These are phyloP conservation scores for Hypomyces perniciosus DNA, from an alignment of 2,329 filamentous ascomycete genomes.

Conservation along the genomic window DNA sequence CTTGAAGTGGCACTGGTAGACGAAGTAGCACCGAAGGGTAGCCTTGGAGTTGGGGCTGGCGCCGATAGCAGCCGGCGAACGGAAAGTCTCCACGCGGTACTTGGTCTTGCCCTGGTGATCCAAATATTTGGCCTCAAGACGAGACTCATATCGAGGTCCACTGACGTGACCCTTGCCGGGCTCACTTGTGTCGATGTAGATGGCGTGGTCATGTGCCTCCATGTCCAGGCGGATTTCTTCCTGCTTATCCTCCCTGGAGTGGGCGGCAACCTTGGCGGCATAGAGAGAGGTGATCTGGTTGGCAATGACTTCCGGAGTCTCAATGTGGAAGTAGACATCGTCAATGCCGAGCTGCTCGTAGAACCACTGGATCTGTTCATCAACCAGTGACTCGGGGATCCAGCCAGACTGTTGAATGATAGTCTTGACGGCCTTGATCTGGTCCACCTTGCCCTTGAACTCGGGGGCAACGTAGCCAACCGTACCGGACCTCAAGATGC, in stretches of 20 bases:
- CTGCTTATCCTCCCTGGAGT: constrained; percentile 85
- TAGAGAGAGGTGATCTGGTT: constrained; percentile 95
- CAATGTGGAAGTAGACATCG: constrained; percentile 95
- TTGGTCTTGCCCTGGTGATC: constrained; percentile 67
- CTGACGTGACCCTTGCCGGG: constrained; percentile 70
- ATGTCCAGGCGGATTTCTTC: constrained; percentile 94
- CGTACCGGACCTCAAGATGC: constrained; percentile 78
- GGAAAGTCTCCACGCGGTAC: constrained; percentile 96
- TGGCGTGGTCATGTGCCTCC: constrained; percentile 89
- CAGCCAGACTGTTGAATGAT: constrained; percentile 73
- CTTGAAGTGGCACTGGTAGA: constrained; percentile 92
- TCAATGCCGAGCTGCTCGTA: constrained; percentile 97
- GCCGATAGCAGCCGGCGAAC: constrained; percentile 76
- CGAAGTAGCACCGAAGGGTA: constrained; percentile 93
- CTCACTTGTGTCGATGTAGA: constrained; percentile 96
- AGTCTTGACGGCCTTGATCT: constrained; percentile 88
- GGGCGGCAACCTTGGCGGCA: constrained; percentile 91
- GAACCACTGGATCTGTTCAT: constrained; percentile 89
- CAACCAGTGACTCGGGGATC: constrained; percentile 77
- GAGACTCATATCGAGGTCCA: constrained; percentile 88
- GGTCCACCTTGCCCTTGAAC: constrained; percentile 85
- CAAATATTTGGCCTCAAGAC: constrained; percentile 92
- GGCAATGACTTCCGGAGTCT: constrained; percentile 78
- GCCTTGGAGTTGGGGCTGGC: constrained; percentile 62
- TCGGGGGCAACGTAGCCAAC: constrained; percentile 92